Percentiles rank a stretch among this genome's conserved stretches.
These are phyloP conservation scores for Nicotiana attenuata DNA, from an alignment of 257 asterid genomes.

Conservation along the genomic window DNA sequence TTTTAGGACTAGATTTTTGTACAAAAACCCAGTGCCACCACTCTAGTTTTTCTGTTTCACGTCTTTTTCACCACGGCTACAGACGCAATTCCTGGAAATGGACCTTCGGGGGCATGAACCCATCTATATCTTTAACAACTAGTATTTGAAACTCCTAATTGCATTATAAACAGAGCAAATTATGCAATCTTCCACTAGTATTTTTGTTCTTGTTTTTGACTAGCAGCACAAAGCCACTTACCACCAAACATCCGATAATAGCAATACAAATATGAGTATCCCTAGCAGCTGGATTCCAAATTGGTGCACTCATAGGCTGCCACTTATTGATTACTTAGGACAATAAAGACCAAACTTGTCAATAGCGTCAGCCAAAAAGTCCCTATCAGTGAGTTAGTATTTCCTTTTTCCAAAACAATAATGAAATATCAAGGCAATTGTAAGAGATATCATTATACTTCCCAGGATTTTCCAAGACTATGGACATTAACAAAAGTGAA, in stretches of 20 bases:
- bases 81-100: background rate
- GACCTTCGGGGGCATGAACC: background rate
- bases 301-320: constrained; percentile 4
- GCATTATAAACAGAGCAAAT: background rate
- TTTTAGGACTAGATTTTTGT: background rate
- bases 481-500: background rate
- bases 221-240: constrained; percentile 18
- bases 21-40: background rate
- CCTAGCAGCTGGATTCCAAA: constrained; percentile 16
- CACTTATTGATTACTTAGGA: constrained; percentile 6
- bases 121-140: background rate
- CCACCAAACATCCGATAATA: constrained; percentile 16
- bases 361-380: background rate
- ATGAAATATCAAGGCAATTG: background rate
- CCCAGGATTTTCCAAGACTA: background rate
- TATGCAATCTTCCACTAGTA: background rate
- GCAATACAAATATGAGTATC: constrained; percentile 6
- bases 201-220: background rate
- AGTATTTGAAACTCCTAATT: background rate
- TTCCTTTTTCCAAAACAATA: background rate
- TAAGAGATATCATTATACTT: background rate
- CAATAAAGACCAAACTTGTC: background rate
- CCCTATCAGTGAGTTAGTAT: background rate
- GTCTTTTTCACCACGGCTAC: background rate
- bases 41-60: background rate